These are phyloP conservation scores for Stemphylium beticola DNA, from an alignment of 2,329 filamentous ascomycete genomes.

Conservation along the genomic window DNA sequence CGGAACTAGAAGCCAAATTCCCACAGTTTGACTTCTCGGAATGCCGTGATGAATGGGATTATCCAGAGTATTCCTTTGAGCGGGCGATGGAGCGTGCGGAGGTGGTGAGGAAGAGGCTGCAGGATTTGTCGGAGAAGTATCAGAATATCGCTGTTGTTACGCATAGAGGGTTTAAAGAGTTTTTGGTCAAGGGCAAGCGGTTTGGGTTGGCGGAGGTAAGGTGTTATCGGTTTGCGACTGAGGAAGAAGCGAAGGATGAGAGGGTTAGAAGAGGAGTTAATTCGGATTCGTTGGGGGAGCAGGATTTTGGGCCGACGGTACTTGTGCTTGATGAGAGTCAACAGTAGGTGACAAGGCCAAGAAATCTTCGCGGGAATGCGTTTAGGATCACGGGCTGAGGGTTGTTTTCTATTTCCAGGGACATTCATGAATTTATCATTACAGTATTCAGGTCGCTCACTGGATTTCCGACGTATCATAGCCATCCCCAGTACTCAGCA, in stretches of 20 bases:
- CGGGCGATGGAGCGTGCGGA: slow-evolving; percentile 21
- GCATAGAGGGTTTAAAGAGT: slow-evolving; percentile 28
- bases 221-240: slow-evolving; percentile 21
- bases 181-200: slow-evolving; percentile 20
- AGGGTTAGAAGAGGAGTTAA: slow-evolving; percentile 15
- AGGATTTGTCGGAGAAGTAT: slow-evolving; percentile 9
- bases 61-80: slow-evolving; percentile 14
- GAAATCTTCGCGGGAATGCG: too few species aligned
- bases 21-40: slow-evolving; percentile 26
- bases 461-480: too few species aligned
- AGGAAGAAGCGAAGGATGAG: slow-evolving; percentile 13
- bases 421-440: too few species aligned
- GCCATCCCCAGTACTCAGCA: too few species aligned
- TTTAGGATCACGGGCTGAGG: too few species aligned
- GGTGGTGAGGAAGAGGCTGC: slow-evolving; percentile 18
- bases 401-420: too few species aligned
- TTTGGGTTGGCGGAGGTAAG: slow-evolving; percentile 24
- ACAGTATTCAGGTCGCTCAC: too few species aligned
- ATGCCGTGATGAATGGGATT: slow-evolving; percentile 24
- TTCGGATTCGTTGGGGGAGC: slow-evolving; percentile 15
- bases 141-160: slow-evolving; percentile 25
- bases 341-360: neutral
- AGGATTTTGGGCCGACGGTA: slow-evolving; percentile 32
- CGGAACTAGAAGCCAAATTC: slow-evolving; percentile 14
- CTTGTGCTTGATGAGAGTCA: slow-evolving; percentile 11